phyloP scores from a whole-genome alignment of 495 filamentous ascomycete genomes.

The Penicillium crystallinum region DNA sequence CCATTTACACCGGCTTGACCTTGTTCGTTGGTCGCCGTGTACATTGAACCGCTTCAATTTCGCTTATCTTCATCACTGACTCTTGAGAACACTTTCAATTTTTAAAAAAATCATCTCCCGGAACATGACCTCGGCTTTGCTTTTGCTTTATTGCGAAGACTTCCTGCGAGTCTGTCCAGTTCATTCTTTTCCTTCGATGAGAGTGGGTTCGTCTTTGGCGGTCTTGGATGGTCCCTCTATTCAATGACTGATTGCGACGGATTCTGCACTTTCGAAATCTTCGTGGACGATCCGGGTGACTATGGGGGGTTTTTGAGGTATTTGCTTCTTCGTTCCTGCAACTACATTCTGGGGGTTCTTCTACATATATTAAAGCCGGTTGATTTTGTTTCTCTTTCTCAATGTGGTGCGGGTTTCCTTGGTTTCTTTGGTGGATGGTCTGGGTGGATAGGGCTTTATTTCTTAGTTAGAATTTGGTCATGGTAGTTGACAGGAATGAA shows the following conservation, averaged over 20 bases:
- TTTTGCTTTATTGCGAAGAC: conserved; percentile 12
- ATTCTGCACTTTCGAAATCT: conserved; percentile 1
- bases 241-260: background rate
- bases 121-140: conserved; percentile 3
- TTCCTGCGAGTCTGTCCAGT: conserved; percentile 10
- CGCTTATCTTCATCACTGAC: background rate
- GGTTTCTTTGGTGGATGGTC: conserved; percentile 7
- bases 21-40: background rate
- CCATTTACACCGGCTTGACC: conserved; percentile 6
- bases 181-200: conserved; percentile 3
- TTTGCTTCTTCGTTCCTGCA: conserved; percentile 8
- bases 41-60: conserved; percentile 2
- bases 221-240: too few species aligned
- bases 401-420: background rate
- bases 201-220: background rate
- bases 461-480: conserved; percentile 11
- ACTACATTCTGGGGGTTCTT: conserved; percentile 4
- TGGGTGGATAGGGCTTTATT: conserved; percentile 4
- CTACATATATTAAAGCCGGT: conserved; percentile 3
- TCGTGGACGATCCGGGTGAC: conserved; percentile 11
- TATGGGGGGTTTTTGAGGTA: background rate
- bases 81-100: conserved; percentile 1
- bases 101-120: conserved; percentile 6
- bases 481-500: conserved; percentile 13
- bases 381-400: conserved; percentile 7